Base-by-base conservation (phyloP, 148 eudicot genomes). In the Silene latifolia region DNA sequence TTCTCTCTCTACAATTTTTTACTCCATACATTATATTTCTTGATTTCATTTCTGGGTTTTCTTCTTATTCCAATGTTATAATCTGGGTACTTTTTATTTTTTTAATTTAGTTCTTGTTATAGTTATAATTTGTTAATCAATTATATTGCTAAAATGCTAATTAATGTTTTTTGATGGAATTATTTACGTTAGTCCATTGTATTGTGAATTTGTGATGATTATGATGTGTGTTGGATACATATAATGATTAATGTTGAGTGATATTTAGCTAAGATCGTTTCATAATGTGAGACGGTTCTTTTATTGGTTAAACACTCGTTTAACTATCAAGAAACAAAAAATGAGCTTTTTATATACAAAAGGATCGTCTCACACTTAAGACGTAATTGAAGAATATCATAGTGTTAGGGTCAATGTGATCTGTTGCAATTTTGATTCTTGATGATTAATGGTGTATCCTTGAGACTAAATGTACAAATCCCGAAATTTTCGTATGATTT, bases 11-110 rank as follows among this genome's bases (percentile, higher is more conserved):
- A 48, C 27, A 42, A 11, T 39, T 21, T 21, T 3, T 10, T 32
- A 17, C 35, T 25, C 29, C 57, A 10, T 56, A 39, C 24, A 32
- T 66, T 23, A 62, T 23, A 39, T 66, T 1, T 44, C 5, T 66
- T 63, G 8, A n/a, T 35, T 64, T 14, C 0, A 2, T 72, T 72
- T 56, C 75, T 78, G 29, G 67, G 65, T 67, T 60, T 13, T 66
- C 17, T 20, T 72, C 46, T 10, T 66, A 17, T 54, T 25, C 25
- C 7, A 5, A 12, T 54, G 11, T 72, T 17, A 42, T 73, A 60
- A 61, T 72, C 67, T 72, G 75, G 75, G 74, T 32, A 69, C 29
- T 60, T 46, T 8, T 39, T 14, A 53, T 62, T 69, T 69, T 72
- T 46, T 19, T 35, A 35, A 12, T 67, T 67, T n/a, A 42, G 17